A percentile compares a stretch with the other conserved stretches of the same genome.
Evolutionary conservation across 148 eudicot species (phyloP).

Genomic region (Camellia lanceoleosa): DNA sequence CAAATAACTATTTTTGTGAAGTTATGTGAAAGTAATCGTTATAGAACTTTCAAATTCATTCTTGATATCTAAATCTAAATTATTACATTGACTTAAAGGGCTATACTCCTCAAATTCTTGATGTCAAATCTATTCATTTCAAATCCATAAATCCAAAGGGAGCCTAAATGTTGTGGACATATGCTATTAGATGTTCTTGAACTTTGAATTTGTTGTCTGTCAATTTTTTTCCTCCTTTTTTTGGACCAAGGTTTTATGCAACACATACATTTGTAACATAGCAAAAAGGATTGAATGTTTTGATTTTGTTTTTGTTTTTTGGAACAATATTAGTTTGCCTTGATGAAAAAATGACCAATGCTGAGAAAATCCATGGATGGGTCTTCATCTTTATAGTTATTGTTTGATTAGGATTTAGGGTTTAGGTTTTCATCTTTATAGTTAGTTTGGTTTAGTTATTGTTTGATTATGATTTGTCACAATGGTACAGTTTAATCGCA

Average conservation of each 20-base stretch:
- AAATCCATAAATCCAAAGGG: too few species aligned
- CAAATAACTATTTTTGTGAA: too few species aligned
- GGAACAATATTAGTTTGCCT: background rate
- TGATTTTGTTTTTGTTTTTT: background rate
- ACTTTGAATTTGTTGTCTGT: background rate
- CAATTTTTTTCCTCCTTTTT: background rate
- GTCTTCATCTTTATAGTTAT: background rate
- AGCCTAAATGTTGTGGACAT: background rate
- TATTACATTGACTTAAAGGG: too few species aligned
- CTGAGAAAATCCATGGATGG: background rate
- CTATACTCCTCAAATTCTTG: too few species aligned
- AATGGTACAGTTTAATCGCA: background rate
- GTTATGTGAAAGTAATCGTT: too few species aligned
- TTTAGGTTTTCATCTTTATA: background rate
- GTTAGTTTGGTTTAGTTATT: background rate
- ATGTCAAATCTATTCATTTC: too few species aligned
- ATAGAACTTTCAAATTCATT: too few species aligned
- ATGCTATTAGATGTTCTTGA: background rate
- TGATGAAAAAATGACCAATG: background rate
- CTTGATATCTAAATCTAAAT: too few species aligned
- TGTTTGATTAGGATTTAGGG: background rate
- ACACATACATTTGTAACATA: background rate
- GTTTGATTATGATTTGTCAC: background rate
- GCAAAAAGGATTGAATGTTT: background rate
- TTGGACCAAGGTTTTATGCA: background rate